Conservation (phyloP, 1,284 basidiomycete genomes). For the Stereum hirsutum region DNA sequence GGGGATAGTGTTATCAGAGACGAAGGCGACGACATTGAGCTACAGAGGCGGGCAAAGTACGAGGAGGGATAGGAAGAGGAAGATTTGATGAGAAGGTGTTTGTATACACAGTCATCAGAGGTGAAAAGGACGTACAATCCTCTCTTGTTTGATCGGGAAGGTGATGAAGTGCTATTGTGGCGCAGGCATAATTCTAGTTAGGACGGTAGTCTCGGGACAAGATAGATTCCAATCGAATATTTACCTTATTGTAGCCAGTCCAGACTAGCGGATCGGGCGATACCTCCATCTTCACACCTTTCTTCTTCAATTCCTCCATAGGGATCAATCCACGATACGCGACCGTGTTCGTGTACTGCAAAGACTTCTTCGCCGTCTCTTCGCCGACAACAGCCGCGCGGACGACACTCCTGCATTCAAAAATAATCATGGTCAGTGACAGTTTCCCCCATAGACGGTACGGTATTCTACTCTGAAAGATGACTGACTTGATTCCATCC, state of each 20-base stretch:
- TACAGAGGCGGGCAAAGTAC: conserved; percentile 11
- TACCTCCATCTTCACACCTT: conserved; percentile 32
- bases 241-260: conserved; percentile 33
- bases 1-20: conserved; percentile 28
- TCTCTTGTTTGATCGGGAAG: conserved; percentile 39
- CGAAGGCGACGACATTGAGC: conserved; percentile 49
- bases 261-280: conserved; percentile 27
- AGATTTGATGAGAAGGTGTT: too few species aligned
- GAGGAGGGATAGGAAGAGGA: background rate
- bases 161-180: conserved; percentile 53
- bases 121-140: conserved; percentile 26
- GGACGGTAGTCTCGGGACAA: too few species aligned
- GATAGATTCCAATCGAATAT: conserved; percentile 7
- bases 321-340: conserved; percentile 39
- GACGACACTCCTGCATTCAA: conserved; percentile 33
- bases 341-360: conserved; percentile 33
- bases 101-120: too few species aligned
- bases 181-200: too few species aligned
- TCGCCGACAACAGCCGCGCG: conserved; percentile 26
- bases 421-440: too few species aligned
- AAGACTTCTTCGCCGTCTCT: conserved; percentile 14
- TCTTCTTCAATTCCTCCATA: conserved; percentile 24
- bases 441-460: too few species aligned
- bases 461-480: too few species aligned
- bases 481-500: too few species aligned